Base-by-base conservation (phyloP, 1,139 yeast genomes). In the Geotrichum europaeum region DNA sequence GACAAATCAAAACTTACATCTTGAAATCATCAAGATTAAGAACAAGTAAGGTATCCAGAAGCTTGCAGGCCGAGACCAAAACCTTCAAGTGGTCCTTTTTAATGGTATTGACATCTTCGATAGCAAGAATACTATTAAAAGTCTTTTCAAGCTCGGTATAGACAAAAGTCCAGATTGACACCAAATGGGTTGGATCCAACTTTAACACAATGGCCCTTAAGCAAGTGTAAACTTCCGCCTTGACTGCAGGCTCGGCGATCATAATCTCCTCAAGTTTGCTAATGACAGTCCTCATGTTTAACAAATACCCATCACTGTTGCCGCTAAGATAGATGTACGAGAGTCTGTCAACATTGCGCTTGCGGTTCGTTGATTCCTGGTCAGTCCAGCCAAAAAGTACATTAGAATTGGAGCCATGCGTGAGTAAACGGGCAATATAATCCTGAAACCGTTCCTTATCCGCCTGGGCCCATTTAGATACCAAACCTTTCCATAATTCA, bases 1-100 rank as follows among this genome's bases (percentile, higher is more conserved):
- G 13, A 5, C 47, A 49, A 53, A 28, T 2, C 3, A 49, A 32
- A 18, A 62, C 72, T 56, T 63, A 80, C 66, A 87, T 73, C 68
- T 85, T 86, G 73, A 94, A 92, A 59, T 90, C 96, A 69, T 91
- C 97, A 58, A 80, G 80, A 50, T 85, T 82, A 58, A 90, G 69
- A 10, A 87, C 77, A 28, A 92, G 72, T 30, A 91, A 71, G 51
- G 87, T 80, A 71, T 94, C 99, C 55, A 94, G 76, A 25, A 94
- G 76, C 71, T 91, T 92, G 69, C 91, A 86, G 0, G 86, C 87
- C 60, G 82, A 81, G n/a, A 71, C 64, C 12, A 73, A 55, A 3
- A 69, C 62, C 20, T 62, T 62, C 34, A 69, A 57, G 45, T 63
- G 60, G 24, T 82, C 81, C 6, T 80, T 76, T 1, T 73, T 72